Evolutionary conservation across 73 alveolate genomes (phyloP).

Genomic region (Paramecium octaurelia): DNA sequence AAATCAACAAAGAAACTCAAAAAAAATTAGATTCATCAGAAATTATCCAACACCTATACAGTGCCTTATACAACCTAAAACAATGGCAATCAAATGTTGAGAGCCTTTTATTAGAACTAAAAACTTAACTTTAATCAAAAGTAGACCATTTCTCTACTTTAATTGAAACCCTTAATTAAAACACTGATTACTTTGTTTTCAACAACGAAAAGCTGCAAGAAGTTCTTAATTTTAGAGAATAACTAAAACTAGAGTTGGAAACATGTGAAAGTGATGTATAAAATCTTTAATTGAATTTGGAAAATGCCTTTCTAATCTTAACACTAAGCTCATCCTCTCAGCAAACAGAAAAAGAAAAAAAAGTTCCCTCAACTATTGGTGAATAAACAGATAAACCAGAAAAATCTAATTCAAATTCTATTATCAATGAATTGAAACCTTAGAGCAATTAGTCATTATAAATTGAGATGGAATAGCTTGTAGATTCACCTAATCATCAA

Average conservation of each 20-base stretch:
- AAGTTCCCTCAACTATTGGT: background rate
- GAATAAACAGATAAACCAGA: background rate
- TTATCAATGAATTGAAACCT: background rate
- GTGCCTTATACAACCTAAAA: background rate
- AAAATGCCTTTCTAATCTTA: background rate
- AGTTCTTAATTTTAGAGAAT: background rate
- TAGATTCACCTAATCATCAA: too few species aligned
- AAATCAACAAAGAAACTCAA: background rate
- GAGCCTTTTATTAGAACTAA: background rate
- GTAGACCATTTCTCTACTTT: background rate
- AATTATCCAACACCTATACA: background rate
- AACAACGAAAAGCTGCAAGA: background rate
- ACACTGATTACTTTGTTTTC: background rate
- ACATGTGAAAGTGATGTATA: background rate
- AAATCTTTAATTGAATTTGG: background rate
- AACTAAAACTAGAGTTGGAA: background rate
- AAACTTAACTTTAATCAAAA: background rate
- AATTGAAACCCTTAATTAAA: background rate
- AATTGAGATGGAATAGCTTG: background rate
- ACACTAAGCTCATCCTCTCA: background rate
- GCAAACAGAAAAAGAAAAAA: background rate
- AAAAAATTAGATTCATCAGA: background rate
- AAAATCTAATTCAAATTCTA: background rate
- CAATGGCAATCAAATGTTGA: background rate
- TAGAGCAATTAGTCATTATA: background rate